phyloP scores from a whole-genome alignment of 139 green algal genomes.

The Astrephomene gubernaculifera region DNA sequence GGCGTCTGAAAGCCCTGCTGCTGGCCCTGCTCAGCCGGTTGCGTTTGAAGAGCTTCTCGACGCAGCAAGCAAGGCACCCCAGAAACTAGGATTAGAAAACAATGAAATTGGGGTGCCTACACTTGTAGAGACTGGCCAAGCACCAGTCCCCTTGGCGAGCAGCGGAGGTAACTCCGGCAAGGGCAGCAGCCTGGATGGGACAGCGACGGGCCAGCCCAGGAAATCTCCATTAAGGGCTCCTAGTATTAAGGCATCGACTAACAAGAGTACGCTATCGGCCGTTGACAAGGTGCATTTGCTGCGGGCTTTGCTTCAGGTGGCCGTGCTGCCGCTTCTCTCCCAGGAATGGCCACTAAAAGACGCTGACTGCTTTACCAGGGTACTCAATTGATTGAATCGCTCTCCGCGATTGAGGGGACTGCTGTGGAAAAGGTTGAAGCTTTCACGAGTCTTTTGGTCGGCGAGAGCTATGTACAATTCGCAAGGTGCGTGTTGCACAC shows the following conservation, averaged over 20 bases:
- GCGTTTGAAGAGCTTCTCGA: background rate
- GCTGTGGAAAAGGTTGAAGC: constrained; percentile 53
- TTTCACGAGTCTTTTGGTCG: constrained; percentile 46
- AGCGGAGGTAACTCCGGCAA: constrained; percentile 2
- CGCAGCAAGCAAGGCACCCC: constrained; percentile 2
- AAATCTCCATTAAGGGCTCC: background rate
- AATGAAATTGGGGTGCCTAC: background rate
- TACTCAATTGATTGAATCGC: constrained; percentile 44
- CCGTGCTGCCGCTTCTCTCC: too few relatives aligned
- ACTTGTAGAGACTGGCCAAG: background rate
- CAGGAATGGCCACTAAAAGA: background rate
- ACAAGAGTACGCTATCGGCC: constrained; percentile 32
- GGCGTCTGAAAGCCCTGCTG: background rate
- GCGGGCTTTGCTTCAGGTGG: background rate
- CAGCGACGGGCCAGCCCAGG: background rate
- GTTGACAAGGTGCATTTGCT: constrained; percentile 33
- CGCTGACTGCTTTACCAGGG: constrained; percentile 17
- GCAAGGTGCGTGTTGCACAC: constrained; percentile 16
- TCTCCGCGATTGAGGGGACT: constrained; percentile 50
- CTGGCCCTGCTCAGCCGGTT: constrained; percentile 5
- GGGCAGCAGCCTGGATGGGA: background rate
- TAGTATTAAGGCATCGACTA: background rate
- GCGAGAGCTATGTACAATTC: constrained; percentile 43
- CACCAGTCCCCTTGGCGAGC: background rate
- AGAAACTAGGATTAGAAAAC: background rate